A percentile compares a stretch with the other conserved stretches of the same genome.
phyloP scores from a whole-genome alignment of 345 rosid species.

The Aegle marmelos region DNA sequence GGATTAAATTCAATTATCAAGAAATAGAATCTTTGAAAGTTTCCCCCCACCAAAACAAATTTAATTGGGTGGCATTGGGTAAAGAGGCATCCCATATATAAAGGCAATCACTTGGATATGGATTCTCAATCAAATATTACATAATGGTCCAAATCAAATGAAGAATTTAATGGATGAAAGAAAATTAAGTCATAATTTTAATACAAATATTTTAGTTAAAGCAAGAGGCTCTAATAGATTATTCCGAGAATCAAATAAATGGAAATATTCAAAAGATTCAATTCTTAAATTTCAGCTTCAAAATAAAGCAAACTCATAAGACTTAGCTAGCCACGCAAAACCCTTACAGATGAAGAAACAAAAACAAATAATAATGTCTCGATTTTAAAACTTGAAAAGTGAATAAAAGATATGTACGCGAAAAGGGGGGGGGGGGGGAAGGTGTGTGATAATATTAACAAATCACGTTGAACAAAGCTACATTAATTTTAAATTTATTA shows the following conservation, averaged over 20 bases:
- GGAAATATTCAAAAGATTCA: slow-evolving; percentile 6
- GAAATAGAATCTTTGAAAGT: not conserved
- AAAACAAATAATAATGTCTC: not conserved
- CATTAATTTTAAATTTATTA: no score
- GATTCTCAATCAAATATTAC: not conserved
- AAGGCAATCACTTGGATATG: not conserved
- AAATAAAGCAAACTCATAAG: slow-evolving; percentile 5
- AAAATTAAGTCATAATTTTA: no score
- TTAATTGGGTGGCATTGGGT: not conserved
- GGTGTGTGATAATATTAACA: not conserved
- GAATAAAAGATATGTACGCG: not conserved
- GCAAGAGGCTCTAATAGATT: not conserved
- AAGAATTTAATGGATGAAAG: no score
- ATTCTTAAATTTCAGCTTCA: slow-evolving; percentile 4
- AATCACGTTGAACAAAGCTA: no score
- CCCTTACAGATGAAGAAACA: not conserved
- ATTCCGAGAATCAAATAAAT: slow-evolving; percentile 3
- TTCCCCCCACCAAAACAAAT: no score
- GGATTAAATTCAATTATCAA: not conserved
- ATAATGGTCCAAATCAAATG: no score
- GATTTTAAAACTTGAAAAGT: not conserved
- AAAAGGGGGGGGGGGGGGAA: no score
- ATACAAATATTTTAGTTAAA: no score
- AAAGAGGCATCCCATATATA: not conserved
- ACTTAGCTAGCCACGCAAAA: not conserved